A percentile compares a stretch with the other conserved stretches of the same genome.
phyloP scores from a whole-genome alignment of 768 basidiomycete genomes.

The Mycena chlorophos region DNA sequence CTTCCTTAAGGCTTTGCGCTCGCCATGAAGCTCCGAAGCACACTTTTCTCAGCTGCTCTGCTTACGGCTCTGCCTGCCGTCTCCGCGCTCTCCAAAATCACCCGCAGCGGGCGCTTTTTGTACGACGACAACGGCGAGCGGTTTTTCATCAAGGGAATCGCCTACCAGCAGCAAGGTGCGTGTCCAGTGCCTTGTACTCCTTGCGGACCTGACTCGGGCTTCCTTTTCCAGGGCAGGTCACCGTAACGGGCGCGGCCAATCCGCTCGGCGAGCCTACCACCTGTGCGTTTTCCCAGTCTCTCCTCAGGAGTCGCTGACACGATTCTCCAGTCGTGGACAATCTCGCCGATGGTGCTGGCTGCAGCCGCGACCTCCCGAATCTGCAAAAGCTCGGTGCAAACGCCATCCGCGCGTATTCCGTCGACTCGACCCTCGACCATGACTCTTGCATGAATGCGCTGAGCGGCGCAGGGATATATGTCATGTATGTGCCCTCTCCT shows the following conservation, averaged over 20 bases:
- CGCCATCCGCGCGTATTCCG: conserved; percentile 82
- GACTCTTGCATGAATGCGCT: conserved; percentile 83
- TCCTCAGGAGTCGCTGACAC: conserved; percentile 39
- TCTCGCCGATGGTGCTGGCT: conserved; percentile 63
- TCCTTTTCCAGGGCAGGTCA: no score
- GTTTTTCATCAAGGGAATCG: conserved; percentile 88
- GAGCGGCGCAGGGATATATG: conserved; percentile 80
- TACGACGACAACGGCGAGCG: conserved; percentile 71
- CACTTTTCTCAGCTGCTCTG: neutral
- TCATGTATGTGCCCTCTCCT: conserved; percentile 59
- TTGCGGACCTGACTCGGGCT: neutral
- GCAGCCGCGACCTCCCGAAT: conserved; percentile 79
- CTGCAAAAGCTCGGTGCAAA: conserved; percentile 79
- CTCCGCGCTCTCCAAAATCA: conserved; percentile 61
- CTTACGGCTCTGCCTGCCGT: neutral
- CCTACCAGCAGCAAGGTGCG: conserved; percentile 80
- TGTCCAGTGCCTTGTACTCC: neutral
- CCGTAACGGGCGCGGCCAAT: neutral
- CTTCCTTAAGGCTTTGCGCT: neutral
- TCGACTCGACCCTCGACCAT: conserved; percentile 79
- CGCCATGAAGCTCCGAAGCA: neutral
- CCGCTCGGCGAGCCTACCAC: conserved; percentile 19
- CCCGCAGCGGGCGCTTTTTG: conserved; percentile 75
- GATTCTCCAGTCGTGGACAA: conserved; percentile 73
- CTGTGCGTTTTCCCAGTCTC: neutral